Percentiles rank a stretch among this genome's conserved stretches.
phyloP scores from a whole-genome alignment of 495 filamentous ascomycete genomes.

The Parachaetomium inaequale region DNA sequence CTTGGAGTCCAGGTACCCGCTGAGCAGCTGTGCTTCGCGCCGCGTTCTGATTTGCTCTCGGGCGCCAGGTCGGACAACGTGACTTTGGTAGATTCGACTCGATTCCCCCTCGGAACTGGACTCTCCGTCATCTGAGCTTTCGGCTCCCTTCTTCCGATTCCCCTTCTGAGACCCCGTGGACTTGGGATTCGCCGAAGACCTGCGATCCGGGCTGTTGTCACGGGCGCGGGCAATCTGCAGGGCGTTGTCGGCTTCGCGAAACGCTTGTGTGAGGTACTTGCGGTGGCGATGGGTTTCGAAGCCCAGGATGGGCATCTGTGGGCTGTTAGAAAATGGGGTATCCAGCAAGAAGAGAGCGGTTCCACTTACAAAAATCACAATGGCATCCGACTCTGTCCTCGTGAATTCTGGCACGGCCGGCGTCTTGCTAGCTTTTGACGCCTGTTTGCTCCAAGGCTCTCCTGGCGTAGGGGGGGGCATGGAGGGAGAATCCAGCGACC shows the following conservation, averaged over 20 bases:
- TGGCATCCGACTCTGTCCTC: constrained; percentile 2
- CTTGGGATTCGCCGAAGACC: not conserved
- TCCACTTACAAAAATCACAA: constrained; percentile 18
- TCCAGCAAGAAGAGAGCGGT: not conserved
- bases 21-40: constrained; percentile 15
- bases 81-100: constrained; percentile 7
- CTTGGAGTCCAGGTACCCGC: constrained; percentile 15
- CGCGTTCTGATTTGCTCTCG: constrained; percentile 3
- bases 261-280: constrained; percentile 16
- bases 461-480: no score
- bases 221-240: constrained; percentile 6
- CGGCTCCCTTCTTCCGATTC: not conserved
- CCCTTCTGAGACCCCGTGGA: not conserved
- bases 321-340: not conserved
- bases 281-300: constrained; percentile 22
- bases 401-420: not conserved
- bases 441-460: not conserved
- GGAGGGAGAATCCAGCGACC: constrained; percentile 6
- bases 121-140: constrained; percentile 15
- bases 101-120: constrained; percentile 1
- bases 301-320: constrained; percentile 19
- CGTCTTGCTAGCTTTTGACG: not conserved
- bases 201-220: constrained; percentile 10
- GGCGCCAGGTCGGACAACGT: not conserved
- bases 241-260: constrained; percentile 10